Evolutionary conservation across 2,329 filamentous ascomycete genomes (phyloP), one percentile per base, ranked within the genome.

Genomic region (Penicillium olsonii): DNA sequence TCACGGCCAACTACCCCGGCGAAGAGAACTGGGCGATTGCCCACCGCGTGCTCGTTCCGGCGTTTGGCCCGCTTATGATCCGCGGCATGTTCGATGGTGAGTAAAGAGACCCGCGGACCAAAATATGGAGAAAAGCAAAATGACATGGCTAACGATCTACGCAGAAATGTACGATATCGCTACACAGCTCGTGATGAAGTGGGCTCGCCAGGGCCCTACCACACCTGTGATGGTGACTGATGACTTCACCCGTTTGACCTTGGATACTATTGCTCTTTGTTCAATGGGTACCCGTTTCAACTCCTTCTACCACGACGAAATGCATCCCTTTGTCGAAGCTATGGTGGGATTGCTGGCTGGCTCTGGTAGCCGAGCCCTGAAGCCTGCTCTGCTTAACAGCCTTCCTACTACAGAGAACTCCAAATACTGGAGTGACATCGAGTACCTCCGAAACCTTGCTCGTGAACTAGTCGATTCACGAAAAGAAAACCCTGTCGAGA

Each of bases 221-320:
- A 66, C 77, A 37, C 73, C 78, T 9, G 86, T 91, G 50, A 72
- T 77, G 37, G 80, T 82, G 0, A 78, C 81, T 0, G 83, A 87
- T 15, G 85, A 89, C 66, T 88, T 88, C 54, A 88, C 87, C 2
- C 79, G 87, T n/a, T 72, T 90, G 26, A 84, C 87, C 0, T 77
- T 91, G 2, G 87, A 91, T 63, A 87, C 86, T 0, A 78, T 91
- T 8, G 85, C 84, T 1, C 76, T 91, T 22, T 87, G 85, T 65
- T 75, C 82, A n/a, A 87, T 88, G 83, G 81, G 81, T 31, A 86
- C 78, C 51, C 83, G 87, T 15, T 90, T 90, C 76, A 90, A 90
- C 69, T 85, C 82, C 1, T 90, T 85, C 68, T 91, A 90, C 63
- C 76, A 77, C 22, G 80, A 87, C 12, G 75, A 83, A 8, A 72